A percentile compares a stretch with the other conserved stretches of the same genome.
Conservation (phyloP, 129 eudicot species). For the Helichrysum umbraculigerum region DNA sequence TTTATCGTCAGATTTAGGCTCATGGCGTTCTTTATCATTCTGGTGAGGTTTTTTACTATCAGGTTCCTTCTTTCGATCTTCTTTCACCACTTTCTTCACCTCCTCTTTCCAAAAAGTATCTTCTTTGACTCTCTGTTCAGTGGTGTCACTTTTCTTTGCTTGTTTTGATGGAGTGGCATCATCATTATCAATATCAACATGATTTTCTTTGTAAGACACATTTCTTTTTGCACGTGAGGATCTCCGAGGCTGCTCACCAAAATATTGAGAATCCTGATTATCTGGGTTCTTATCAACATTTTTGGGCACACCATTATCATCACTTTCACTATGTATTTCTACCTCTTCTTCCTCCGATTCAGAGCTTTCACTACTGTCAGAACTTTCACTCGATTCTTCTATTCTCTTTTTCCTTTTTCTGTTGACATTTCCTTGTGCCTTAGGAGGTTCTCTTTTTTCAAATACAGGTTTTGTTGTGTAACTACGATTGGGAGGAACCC, state of each 20-base stretch:
- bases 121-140: background rate
- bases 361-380: slow-evolving; percentile 38
- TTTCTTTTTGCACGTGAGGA: slow-evolving; percentile 50
- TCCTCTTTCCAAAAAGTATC: slow-evolving; percentile 31
- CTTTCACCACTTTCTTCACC: slow-evolving; percentile 21
- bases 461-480: slow-evolving; percentile 30
- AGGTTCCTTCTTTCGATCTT: slow-evolving; percentile 16
- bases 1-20: slow-evolving; percentile 21
- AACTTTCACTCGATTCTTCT: slow-evolving; percentile 56
- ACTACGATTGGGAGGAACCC: slow-evolving; percentile 17
- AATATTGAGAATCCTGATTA: slow-evolving; percentile 24
- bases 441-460: slow-evolving; percentile 11
- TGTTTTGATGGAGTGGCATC: slow-evolving; percentile 31
- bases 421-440: slow-evolving; percentile 28
- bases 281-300: slow-evolving; percentile 19
- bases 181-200: slow-evolving; percentile 30
- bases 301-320: slow-evolving; percentile 34
- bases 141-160: background rate
- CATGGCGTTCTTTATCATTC: background rate
- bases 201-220: slow-evolving; percentile 58
- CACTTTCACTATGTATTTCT: slow-evolving; percentile 45
- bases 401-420: slow-evolving; percentile 46
- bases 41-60: background rate
- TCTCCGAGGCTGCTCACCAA: slow-evolving; percentile 50
- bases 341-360: slow-evolving; percentile 43